These are phyloP conservation scores for Pyrenochaeta sp. DNA, from an alignment of 2,329 filamentous ascomycete genomes.

Conservation along the genomic window DNA sequence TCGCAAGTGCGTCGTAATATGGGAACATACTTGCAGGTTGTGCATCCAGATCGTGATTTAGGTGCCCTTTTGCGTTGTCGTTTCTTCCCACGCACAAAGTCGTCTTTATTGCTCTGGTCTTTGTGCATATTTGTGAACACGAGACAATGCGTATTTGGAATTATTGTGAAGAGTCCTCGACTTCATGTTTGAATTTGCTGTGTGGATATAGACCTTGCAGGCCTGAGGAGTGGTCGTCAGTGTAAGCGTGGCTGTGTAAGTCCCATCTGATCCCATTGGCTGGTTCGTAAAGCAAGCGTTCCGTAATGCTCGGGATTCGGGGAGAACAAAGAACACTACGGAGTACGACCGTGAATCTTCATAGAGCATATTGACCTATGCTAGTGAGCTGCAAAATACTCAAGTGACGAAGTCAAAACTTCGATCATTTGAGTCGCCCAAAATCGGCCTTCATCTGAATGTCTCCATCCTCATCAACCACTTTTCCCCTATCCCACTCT, in stretches of 20 bases:
- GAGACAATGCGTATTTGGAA: too few species aligned
- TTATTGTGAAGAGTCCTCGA: too few species aligned
- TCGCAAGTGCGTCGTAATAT: neutral
- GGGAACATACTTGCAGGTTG: slow-evolving; percentile 12
- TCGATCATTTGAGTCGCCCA: slow-evolving; percentile 42
- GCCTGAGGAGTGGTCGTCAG: neutral
- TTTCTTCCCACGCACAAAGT: slow-evolving; percentile 7
- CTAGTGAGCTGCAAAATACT: neutral
- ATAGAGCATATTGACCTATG: neutral
- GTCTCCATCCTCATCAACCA: slow-evolving; percentile 62
- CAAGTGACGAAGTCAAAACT: neutral
- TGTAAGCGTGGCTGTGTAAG: neutral
- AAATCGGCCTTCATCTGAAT: slow-evolving; percentile 60
- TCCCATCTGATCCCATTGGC: slow-evolving; percentile 4
- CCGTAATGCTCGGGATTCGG: neutral
- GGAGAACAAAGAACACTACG: neutral
- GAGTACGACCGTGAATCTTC: neutral
- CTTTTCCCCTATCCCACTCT: slow-evolving; percentile 73
- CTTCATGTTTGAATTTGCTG: neutral
- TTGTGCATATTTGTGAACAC: too few species aligned
- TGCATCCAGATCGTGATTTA: slow-evolving; percentile 8
- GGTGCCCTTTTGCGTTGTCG: slow-evolving; percentile 6
- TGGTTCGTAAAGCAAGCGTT: slow-evolving; percentile 5
- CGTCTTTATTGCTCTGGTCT: neutral
- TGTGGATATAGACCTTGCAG: neutral